These are phyloP conservation scores for Candida koratica DNA, from an alignment of 805 yeast genomes.

Conservation along the genomic window DNA sequence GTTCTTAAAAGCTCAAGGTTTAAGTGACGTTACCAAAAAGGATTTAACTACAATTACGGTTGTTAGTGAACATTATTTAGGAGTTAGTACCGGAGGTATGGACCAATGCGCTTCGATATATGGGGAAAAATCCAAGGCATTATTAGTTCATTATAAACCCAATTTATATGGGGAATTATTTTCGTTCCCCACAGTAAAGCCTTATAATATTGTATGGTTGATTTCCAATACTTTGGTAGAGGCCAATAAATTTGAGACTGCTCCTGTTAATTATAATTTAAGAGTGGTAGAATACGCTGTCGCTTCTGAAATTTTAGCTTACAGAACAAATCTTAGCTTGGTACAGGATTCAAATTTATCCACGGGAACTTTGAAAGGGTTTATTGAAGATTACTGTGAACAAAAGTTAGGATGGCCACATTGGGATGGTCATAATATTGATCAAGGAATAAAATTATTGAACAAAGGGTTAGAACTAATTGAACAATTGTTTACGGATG, in stretches of 20 bases:
- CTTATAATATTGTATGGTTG: conserved; percentile 47
- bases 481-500: conserved; percentile 36
- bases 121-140: conserved; percentile 55
- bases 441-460: conserved; percentile 39
- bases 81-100: conserved; percentile 78
- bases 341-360: conserved; percentile 48
- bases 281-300: conserved; percentile 69
- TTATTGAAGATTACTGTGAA: conserved; percentile 48
- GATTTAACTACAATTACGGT: conserved; percentile 59
- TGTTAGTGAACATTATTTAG: conserved; percentile 65
- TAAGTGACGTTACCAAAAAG: conserved; percentile 39
- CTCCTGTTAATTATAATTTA: conserved; percentile 64
- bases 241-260: conserved; percentile 66
- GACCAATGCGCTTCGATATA: conserved; percentile 71
- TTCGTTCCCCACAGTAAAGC: conserved; percentile 45
- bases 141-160: conserved; percentile 61
- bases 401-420: conserved; percentile 23
- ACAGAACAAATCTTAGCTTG: conserved; percentile 40
- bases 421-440: conserved; percentile 47
- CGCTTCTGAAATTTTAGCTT: conserved; percentile 60
- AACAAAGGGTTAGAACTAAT: conserved; percentile 39
- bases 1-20: conserved; percentile 50
- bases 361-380: conserved; percentile 63
- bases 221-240: conserved; percentile 61
- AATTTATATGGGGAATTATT: conserved; percentile 51